Evolutionary conservation across 371 early-diverging fungal species (phyloP).

Genomic region (Gilbertella persicaria): DNA sequence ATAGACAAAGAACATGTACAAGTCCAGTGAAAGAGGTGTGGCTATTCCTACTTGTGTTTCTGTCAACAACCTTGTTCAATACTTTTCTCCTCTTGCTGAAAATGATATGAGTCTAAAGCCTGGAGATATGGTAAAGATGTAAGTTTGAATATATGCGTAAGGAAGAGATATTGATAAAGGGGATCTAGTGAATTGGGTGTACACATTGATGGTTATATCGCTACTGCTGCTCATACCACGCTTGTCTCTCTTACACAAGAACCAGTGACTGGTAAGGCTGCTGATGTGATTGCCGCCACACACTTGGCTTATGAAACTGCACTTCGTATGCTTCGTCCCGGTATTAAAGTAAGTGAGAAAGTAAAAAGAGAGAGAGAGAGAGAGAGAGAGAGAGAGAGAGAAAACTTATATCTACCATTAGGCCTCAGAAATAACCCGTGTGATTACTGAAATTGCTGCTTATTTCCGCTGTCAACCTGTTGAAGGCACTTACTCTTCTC

Average conservation of each 20-base stretch:
- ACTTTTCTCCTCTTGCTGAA: conserved; percentile 73
- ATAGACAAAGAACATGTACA: conserved; percentile 71
- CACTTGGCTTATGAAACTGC: conserved; percentile 79
- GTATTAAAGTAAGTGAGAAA: conserved; percentile 49
- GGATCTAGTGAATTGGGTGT: conserved; percentile 79
- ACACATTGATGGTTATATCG: conserved; percentile 92
- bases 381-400: background rate
- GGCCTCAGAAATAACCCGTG: conserved; percentile 73
- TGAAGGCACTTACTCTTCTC: conserved; percentile 83
- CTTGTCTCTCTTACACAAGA: conserved; percentile 66
- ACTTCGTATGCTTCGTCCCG: conserved; percentile 81
- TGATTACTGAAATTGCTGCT: conserved; percentile 74
- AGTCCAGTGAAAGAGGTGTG: conserved; percentile 76
- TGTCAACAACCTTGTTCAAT: conserved; percentile 79
- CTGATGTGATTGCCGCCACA: conserved; percentile 84
- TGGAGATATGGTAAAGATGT: conserved; percentile 91
- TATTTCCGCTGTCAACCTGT: conserved; percentile 87
- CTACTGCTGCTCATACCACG: conserved; percentile 83
- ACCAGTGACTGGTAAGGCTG: conserved; percentile 74
- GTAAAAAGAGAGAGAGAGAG: background rate
- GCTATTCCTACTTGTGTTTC: conserved; percentile 85
- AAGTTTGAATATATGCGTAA: conserved; percentile 20
- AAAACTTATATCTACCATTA: conserved; percentile 21
- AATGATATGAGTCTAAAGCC: conserved; percentile 56
- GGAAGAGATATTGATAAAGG: background rate